phyloP scores from a whole-genome alignment of 371 early-diverging fungal species.

The Gilbertella persicaria region DNA sequence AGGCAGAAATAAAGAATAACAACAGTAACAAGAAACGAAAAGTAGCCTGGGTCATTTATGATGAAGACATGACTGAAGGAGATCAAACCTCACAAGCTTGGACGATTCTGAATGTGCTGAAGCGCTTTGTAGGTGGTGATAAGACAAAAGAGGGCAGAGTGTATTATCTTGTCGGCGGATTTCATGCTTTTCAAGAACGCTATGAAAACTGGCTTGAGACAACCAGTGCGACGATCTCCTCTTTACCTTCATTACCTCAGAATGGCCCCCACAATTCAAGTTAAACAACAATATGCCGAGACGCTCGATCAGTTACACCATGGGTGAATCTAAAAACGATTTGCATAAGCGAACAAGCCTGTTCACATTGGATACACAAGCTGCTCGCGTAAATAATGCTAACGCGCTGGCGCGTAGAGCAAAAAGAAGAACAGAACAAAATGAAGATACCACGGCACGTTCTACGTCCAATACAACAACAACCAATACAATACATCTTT shows the following conservation, averaged over 20 bases:
- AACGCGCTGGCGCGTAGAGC: slow-evolving; percentile 51
- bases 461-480: no score
- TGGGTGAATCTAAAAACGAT: slow-evolving; percentile 33
- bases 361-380: slow-evolving; percentile 53
- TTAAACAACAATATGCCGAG: slow-evolving; percentile 27
- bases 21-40: slow-evolving; percentile 12
- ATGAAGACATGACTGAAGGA: slow-evolving; percentile 54
- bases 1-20: slow-evolving; percentile 19
- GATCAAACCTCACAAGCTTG: slow-evolving; percentile 58
- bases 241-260: neutral
- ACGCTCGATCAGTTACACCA: slow-evolving; percentile 47
- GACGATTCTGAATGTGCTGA: slow-evolving; percentile 61
- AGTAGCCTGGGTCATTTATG: slow-evolving; percentile 57
- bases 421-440: slow-evolving; percentile 33
- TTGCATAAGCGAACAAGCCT: slow-evolving; percentile 42
- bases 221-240: neutral
- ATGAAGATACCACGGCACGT: neutral
- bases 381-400: slow-evolving; percentile 50
- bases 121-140: slow-evolving; percentile 31
- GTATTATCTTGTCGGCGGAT: slow-evolving; percentile 40
- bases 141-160: slow-evolving; percentile 23
- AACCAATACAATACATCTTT: slow-evolving; percentile 1
- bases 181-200: slow-evolving; percentile 30
- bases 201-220: slow-evolving; percentile 11
- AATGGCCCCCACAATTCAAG: no score